A percentile compares a stretch with the other conserved stretches of the same genome.
Conservation (phyloP, 139 green algal species). For the Trebouxia sp. region DNA sequence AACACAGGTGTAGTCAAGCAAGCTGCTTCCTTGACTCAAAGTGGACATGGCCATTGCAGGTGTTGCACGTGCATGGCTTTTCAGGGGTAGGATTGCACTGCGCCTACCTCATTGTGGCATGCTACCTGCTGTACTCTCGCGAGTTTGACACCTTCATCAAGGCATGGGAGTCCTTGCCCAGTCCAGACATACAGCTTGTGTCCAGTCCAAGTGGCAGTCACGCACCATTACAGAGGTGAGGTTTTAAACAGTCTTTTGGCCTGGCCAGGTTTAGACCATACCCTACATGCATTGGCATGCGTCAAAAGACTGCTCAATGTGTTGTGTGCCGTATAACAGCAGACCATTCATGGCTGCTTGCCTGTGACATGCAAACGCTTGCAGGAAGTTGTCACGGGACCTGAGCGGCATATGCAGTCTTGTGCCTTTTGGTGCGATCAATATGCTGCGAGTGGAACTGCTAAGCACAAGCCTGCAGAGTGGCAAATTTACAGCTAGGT, state of each 20-base stretch:
- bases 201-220: not conserved
- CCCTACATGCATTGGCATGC: not conserved
- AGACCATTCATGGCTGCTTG: not conserved
- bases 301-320: not conserved
- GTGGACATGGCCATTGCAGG: not conserved
- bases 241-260: not conserved
- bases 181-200: constrained; percentile 1
- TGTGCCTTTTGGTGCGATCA: too few relatives aligned
- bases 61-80: constrained; percentile 10
- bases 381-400: too few relatives aligned
- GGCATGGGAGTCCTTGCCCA: not conserved
- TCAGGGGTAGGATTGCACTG: constrained; percentile 15
- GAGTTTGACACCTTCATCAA: constrained; percentile 12
- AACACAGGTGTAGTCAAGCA: too few relatives aligned
- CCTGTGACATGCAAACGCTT: not conserved
- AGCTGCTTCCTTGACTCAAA: too few relatives aligned
- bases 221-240: not conserved
- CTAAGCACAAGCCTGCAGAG: too few relatives aligned
- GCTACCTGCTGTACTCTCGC: constrained; percentile 20
- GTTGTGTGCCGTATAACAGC: not conserved
- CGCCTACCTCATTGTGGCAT: constrained; percentile 1
- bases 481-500: too few relatives aligned
- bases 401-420: too few relatives aligned
- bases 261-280: not conserved
- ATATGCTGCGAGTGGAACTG: too few relatives aligned